Evolutionary conservation across 805 yeast species (phyloP), one percentile per base, ranked within the genome.

Genomic region (Torulaspora quercuum): DNA sequence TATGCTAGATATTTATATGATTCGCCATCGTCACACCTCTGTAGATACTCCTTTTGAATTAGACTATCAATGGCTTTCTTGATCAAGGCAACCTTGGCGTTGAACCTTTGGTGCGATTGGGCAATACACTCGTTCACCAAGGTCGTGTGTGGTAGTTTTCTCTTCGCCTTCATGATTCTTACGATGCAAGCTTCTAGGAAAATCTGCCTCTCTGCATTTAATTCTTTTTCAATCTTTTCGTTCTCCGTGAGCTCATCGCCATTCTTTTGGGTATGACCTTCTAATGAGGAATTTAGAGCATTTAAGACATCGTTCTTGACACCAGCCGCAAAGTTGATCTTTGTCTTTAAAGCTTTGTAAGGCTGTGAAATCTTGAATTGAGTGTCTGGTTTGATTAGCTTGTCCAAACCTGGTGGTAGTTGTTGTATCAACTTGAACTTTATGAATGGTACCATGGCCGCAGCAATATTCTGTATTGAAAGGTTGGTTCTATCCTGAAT

Each of bases 141-240:
- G 37, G 79, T 80, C 32, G 80, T 82, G 57, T 89, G 97, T 46
- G 77, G 76, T 51, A 86, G 68, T 28, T 70, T 72, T 60, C 88
- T 84, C 55, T 96, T 75, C 1, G 96, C 89, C 67, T 90, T 90
- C 97, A 90, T 92, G 55, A 90, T 85, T 53, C 98, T 75, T 25
- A 90, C 97, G 63, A 92, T 87, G 54, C 95, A 85, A 2, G 97
- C 96, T 55, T 87, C 85, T 51, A 92, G 69, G 64, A 80, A 81
- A 55, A 83, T 78, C 63, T 82, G 82, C 57, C 96, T 76, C 43
- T 88, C 88, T 53, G 87, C 92, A 52, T 81, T 87, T 32, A 90
- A 78, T 55, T 88, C 95, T 59, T 77, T 80, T 48, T 76, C 81
- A 2, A 88, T 74, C 40, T 82, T 87, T 22, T 78, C 86, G 11